Percentiles rank a stretch among this genome's conserved stretches.
phyloP scores from a whole-genome alignment of 2,329 filamentous ascomycete species.

The Botryosphaeria agaves region DNA sequence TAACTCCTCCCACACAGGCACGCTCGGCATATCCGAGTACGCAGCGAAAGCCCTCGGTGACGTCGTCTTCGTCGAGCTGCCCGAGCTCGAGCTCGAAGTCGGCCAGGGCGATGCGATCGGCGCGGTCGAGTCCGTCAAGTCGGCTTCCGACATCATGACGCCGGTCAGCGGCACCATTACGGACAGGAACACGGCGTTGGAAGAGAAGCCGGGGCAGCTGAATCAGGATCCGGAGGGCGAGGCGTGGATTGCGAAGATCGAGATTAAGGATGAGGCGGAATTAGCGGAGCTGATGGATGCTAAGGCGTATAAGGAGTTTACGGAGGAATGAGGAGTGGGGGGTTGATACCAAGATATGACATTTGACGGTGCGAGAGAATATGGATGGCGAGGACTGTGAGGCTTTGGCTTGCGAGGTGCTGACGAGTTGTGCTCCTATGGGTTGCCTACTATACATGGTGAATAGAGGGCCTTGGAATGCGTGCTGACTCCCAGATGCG shows the following conservation, averaged over 20 bases:
- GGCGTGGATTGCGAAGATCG: constrained; percentile 85
- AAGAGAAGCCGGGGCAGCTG: constrained; percentile 73
- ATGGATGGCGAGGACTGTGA: too few species aligned
- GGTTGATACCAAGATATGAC: too few species aligned
- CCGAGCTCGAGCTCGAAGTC: constrained; percentile 50
- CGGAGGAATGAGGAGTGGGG: constrained; percentile 26
- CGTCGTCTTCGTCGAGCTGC: constrained; percentile 94
- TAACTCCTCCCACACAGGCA: constrained; percentile 27
- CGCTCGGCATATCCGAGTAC: constrained; percentile 75
- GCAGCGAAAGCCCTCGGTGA: constrained; percentile 86
- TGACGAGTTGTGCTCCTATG: too few species aligned
- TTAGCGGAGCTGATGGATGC: constrained; percentile 61
- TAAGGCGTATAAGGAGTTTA: constrained; percentile 63
- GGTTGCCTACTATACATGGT: too few species aligned
- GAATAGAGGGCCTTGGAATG: too few species aligned
- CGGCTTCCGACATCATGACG: constrained; percentile 90
- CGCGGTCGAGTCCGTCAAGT: constrained; percentile 96
- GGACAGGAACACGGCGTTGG: constrained; percentile 55
- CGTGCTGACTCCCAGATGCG: too few species aligned
- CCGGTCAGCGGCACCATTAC: constrained; percentile 65
- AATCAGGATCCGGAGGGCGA: constrained; percentile 77
- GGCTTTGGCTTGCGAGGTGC: too few species aligned
- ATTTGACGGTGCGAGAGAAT: too few species aligned
- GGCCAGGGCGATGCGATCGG: constrained; percentile 69
- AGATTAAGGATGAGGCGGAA: constrained; percentile 53